A percentile compares a stretch with the other conserved stretches of the same genome.
phyloP scores from a whole-genome alignment of 345 rosid species.

The Diplotaxis tenuifolia region DNA sequence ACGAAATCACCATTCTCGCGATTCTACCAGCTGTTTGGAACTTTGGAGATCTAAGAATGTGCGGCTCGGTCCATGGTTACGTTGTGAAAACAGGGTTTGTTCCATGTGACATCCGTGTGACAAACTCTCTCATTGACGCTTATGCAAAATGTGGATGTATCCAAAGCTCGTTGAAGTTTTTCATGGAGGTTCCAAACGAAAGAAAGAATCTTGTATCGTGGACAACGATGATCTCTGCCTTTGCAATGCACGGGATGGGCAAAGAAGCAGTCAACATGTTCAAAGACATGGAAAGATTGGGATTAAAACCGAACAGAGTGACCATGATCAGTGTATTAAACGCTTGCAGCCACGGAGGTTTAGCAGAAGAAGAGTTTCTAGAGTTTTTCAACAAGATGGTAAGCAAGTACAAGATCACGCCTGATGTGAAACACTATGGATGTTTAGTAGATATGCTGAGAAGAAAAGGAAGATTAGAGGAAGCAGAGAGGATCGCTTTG shows the following conservation, averaged over 20 bases:
- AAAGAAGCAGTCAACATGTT: conserved; percentile 60
- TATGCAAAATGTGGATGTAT: conserved; percentile 83
- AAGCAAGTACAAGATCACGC: conserved; percentile 44
- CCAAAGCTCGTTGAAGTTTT: conserved; percentile 50
- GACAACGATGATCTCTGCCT: conserved; percentile 78
- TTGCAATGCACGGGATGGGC: conserved; percentile 85
- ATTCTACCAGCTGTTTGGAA: conserved; percentile 62
- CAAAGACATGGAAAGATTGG: conserved; percentile 56
- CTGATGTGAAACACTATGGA: conserved; percentile 73
- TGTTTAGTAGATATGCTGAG: conserved; percentile 78
- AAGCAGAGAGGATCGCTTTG: conserved; percentile 69
- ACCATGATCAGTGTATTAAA: conserved; percentile 71
- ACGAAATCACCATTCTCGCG: conserved; percentile 64
- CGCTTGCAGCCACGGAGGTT: conserved; percentile 90
- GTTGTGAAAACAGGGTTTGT: conserved; percentile 57
- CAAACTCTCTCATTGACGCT: conserved; percentile 60
- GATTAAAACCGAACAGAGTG: conserved; percentile 61
- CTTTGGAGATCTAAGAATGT: conserved; percentile 47
- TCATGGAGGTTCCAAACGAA: conserved; percentile 44
- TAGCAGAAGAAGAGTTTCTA: conserved; percentile 60
- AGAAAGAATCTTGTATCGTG: conserved; percentile 69
- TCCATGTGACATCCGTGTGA: conserved; percentile 55
- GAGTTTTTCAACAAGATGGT: conserved; percentile 63
- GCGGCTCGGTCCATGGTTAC: conserved; percentile 60
- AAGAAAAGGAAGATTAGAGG: conserved; percentile 74